phyloP scores from a whole-genome alignment of 2,329 filamentous ascomycete species.

The Aspergillus costaricaensis region DNA sequence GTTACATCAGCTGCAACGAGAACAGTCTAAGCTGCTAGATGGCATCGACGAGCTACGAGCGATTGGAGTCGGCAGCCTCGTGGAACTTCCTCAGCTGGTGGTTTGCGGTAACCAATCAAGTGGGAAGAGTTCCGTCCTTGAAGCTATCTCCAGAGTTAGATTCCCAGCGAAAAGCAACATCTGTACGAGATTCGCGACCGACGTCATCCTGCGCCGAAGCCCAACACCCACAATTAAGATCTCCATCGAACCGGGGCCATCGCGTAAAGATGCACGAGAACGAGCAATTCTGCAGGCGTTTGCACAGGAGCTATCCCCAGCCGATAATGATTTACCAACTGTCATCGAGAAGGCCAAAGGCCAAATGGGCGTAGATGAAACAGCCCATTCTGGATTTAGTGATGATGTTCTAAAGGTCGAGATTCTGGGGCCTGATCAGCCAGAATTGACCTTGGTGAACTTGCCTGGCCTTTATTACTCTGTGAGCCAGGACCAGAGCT shows the following conservation, averaged over 20 bases:
- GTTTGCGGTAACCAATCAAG: conserved; percentile 63
- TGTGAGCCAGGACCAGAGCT: conserved; percentile 55
- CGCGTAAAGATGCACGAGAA: conserved; percentile 15
- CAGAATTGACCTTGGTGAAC: conserved; percentile 63
- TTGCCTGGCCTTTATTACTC: conserved; percentile 61
- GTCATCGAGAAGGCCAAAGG: conserved; percentile 57
- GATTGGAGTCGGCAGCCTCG: conserved; percentile 51
- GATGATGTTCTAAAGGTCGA: conserved; percentile 61
- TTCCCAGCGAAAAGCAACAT: conserved; percentile 59
- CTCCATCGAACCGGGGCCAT: conserved; percentile 43
- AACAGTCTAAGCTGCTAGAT: conserved; percentile 53
- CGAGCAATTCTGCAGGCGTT: conserved; percentile 14
- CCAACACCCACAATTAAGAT: conserved; percentile 42
- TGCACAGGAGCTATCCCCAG: conserved; percentile 17
- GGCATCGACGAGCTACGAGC: conserved; percentile 55
- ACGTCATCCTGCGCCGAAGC: conserved; percentile 56
- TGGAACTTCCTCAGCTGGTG: conserved; percentile 57
- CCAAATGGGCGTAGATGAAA: conserved; percentile 51
- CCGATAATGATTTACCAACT: conserved; percentile 37
- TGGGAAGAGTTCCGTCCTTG: conserved; percentile 66
- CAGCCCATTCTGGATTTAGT: conserved; percentile 22
- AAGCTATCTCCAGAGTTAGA: conserved; percentile 63
- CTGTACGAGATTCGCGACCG: conserved; percentile 64
- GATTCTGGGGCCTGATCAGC: conserved; percentile 61
- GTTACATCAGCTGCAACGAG: conserved; percentile 19